phyloP scores from a whole-genome alignment of 352 stramenopile genomes.

The Achlya hypogyna region DNA sequence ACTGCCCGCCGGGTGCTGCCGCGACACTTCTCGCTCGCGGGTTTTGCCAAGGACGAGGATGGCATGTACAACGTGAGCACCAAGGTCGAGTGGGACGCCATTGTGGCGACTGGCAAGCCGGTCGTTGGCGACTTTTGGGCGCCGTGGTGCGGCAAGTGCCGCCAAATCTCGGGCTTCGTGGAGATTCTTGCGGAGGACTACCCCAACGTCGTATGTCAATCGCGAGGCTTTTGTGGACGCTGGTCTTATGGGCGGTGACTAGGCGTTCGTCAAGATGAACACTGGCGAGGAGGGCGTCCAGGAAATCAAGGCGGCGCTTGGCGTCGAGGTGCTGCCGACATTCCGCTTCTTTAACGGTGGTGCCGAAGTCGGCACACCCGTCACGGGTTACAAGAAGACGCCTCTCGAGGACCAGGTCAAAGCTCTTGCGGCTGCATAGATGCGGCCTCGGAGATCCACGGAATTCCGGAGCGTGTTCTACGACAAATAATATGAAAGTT shows the following conservation, averaged over 20 bases:
- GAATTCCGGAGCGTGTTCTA: too few species aligned
- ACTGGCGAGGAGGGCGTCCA: slow-evolving; percentile 63
- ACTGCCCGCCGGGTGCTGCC: background rate
- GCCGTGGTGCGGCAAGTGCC: slow-evolving; percentile 82
- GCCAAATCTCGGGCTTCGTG: slow-evolving; percentile 72
- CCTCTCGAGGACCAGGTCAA: slow-evolving; percentile 60
- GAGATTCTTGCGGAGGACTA: slow-evolving; percentile 55
- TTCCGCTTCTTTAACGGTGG: slow-evolving; percentile 82
- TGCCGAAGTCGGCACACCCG: slow-evolving; percentile 59
- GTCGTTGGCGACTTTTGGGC: slow-evolving; percentile 77
- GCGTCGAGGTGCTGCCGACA: slow-evolving; percentile 64
- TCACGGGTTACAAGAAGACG: slow-evolving; percentile 81
- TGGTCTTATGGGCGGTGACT: background rate
- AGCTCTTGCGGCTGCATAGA: slow-evolving; percentile 26
- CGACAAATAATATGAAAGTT: too few species aligned
- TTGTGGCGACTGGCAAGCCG: slow-evolving; percentile 30
- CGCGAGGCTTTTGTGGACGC: background rate
- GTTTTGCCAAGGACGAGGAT: slow-evolving; percentile 6
- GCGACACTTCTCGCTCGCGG: background rate
- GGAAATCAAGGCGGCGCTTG: slow-evolving; percentile 59
- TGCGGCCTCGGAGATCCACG: too few species aligned
- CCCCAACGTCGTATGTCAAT: slow-evolving; percentile 39
- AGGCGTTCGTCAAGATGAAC: slow-evolving; percentile 65
- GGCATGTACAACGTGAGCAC: background rate
- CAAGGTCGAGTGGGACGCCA: background rate